Conservation (phyloP, 2,329 filamentous ascomycete species). For the Verticillium longisporum region DNA sequence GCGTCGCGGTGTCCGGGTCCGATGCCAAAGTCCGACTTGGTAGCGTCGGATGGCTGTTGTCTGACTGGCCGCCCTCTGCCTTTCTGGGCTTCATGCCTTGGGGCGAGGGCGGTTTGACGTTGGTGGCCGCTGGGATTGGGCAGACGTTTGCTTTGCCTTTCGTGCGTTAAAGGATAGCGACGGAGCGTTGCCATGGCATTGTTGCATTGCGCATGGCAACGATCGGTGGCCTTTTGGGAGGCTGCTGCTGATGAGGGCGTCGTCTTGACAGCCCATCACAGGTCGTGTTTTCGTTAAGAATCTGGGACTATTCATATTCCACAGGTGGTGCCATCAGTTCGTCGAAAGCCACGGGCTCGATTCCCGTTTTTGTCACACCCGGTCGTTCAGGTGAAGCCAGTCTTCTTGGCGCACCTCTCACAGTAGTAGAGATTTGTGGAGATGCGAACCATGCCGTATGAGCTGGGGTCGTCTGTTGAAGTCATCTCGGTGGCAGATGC, state of each 20-base stretch:
- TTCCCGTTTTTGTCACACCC: neutral
- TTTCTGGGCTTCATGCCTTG: neutral
- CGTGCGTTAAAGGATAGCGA: no score
- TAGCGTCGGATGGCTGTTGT: neutral
- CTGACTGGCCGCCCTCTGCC: neutral
- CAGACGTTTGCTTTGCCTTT: no score
- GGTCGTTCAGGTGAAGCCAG: conserved; percentile 51
- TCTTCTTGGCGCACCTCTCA: conserved; percentile 54
- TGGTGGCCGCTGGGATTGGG: neutral
- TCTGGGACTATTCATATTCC: no score
- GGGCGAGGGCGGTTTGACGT: neutral
- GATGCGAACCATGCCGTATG: conserved; percentile 58
- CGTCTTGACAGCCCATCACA: neutral
- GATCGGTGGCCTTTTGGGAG: neutral
- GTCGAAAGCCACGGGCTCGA: neutral
- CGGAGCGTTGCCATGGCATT: neutral
- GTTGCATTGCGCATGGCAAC: neutral
- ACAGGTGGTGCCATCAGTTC: neutral
- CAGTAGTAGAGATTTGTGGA: conserved; percentile 63
- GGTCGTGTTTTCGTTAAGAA: neutral
- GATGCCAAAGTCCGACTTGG: neutral
- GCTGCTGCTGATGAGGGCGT: neutral
- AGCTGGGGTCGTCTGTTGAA: conserved; percentile 50
- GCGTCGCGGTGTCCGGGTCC: neutral
- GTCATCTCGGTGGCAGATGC: conserved; percentile 54